Evolutionary conservation across 2,329 filamentous ascomycete genomes (phyloP), one percentile per base, ranked within the genome.

Genomic region (Botrytis pseudocinerea): DNA sequence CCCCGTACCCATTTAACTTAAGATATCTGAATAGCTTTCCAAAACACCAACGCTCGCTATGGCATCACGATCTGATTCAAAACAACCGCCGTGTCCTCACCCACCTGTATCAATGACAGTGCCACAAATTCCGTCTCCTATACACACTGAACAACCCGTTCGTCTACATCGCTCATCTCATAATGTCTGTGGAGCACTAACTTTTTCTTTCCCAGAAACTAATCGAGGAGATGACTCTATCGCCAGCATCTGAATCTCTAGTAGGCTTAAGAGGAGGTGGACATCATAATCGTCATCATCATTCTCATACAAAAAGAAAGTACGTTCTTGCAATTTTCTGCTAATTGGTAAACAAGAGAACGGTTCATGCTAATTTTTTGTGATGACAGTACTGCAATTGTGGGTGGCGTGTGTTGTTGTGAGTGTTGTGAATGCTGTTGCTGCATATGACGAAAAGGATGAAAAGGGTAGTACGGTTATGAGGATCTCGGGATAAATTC

Each of bases 261-360:
- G 61, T 44, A 42, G 42, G 28, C n/a, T n/a, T 63, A 28, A 63
- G 61, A 42, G 61, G 61, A 40, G 61, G 61, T 10, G 61, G 61
- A 44, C 61, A n/a, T 18, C 51, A 32, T 9, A n/a, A 54, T 63
- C 61, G 40, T 10, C 25, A 42, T 44, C 61, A 44, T n/a, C 61
- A 63, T 63, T 63, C 38, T 20, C 61, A n/a, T 63, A 28, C 38
- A 10, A 40, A 16, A 63, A 63, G 61, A 28, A 25, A 63, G 38
- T 63, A 44, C n/a, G 40, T 63, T 42, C 61, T 63, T n/a, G 16
- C 38, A 1, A 28, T 44, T 28, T 44, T n/a, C 22, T 3, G 12
- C 25, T n/a, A 2, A 32, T n/a, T 18, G 25, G 12, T 2, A 5
- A 42, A 62, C 7, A 62, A 63, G 25, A 42, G n/a, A n/a, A 10